Base-by-base conservation (phyloP, 768 basidiomycete species). In the Amyloporia xantha region DNA sequence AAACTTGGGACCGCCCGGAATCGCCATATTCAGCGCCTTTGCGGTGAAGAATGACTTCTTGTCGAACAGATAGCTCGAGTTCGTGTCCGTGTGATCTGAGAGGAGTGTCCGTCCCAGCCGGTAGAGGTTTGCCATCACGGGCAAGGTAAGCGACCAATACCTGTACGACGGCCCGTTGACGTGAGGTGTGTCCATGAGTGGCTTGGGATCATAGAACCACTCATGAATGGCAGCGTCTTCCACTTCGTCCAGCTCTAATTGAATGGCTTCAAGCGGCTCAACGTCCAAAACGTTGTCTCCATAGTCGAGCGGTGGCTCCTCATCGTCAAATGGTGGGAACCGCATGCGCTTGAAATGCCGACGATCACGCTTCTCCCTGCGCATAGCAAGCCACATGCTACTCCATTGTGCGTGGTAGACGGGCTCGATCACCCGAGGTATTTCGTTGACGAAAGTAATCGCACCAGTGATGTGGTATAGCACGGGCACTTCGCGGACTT, bases 281-380 rank as follows among this genome's bases (percentile, higher is more conserved):
- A 97, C 94, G 60, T 99, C 96, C 59, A 99, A 71, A 10, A 99
- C 87, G 66, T 99, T 99, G 74, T 99, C 96, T 46, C 96, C 96
- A 61, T 99, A 99, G 64, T 99, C 96, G 66, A 97, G 77, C 2
- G 96, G 96, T 7, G 96, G 96, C 60, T 99, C 96, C 70, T 99
- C 95, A 62, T 98, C 96, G 63, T 99, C 96, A 63, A 98, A 99
- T 0, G 95, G 96, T 20, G 96, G 96, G 71, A 98, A 99, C 20
- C 95, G 84, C 93, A 99, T 97, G 40, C 96, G 91, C 74, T 99
- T 99, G 75, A 99, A 99, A 68, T 99, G 96, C 50, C 95, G 75
- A 64, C 96, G 88, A 66, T 99, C 96, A 49, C 96, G 81, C 74
- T 99, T 99, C 71, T 99, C 96, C 53, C 96, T 75, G 52, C 96